A percentile compares a stretch with the other conserved stretches of the same genome.
Evolutionary conservation across 208 protist genomes (phyloP).

Genomic region (Leptomonas pyrrhocoris): DNA sequence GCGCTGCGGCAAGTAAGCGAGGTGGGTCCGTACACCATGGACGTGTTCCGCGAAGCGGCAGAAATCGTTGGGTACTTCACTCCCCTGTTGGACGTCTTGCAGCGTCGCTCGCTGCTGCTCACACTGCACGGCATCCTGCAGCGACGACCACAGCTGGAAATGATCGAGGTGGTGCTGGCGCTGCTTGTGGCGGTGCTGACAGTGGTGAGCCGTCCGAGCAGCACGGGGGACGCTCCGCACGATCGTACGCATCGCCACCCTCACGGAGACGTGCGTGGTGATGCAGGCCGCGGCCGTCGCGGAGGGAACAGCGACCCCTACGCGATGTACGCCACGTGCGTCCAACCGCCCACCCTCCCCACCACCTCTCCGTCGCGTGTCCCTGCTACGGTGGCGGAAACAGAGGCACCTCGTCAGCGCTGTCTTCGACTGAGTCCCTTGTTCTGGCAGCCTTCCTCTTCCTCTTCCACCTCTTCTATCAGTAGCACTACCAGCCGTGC

Average conservation of each 20-base stretch:
- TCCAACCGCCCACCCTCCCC: conserved; percentile 20
- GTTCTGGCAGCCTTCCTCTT: conserved; percentile 22
- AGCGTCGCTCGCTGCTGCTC: conserved; percentile 56
- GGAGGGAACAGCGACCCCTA: not conserved
- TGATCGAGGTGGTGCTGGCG: conserved; percentile 43
- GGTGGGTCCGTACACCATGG: conserved; percentile 21
- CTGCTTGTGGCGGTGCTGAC: conserved; percentile 40
- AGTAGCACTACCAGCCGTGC: not conserved
- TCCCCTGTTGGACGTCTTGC: conserved; percentile 55
- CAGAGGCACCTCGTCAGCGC: not conserved
- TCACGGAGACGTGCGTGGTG: not conserved
- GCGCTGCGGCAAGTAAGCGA: conserved; percentile 27
- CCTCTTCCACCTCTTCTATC: not conserved
- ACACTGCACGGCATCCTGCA: conserved; percentile 46
- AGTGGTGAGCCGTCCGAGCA: not conserved
- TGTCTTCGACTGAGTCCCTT: conserved; percentile 19
- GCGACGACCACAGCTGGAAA: conserved; percentile 34
- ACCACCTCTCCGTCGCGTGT: not conserved
- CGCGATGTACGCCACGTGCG: conserved; percentile 36
- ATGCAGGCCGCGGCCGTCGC: not conserved
- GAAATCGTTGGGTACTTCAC: conserved; percentile 58
- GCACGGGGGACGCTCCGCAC: not conserved
- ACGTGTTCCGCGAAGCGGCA: conserved; percentile 40
- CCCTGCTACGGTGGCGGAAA: not conserved
- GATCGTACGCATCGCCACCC: too few species aligned